Percentiles rank a stretch among this genome's conserved stretches.
These are phyloP conservation scores for Fusarium decemcellulare DNA, from an alignment of 2,329 filamentous ascomycete genomes.

Conservation along the genomic window DNA sequence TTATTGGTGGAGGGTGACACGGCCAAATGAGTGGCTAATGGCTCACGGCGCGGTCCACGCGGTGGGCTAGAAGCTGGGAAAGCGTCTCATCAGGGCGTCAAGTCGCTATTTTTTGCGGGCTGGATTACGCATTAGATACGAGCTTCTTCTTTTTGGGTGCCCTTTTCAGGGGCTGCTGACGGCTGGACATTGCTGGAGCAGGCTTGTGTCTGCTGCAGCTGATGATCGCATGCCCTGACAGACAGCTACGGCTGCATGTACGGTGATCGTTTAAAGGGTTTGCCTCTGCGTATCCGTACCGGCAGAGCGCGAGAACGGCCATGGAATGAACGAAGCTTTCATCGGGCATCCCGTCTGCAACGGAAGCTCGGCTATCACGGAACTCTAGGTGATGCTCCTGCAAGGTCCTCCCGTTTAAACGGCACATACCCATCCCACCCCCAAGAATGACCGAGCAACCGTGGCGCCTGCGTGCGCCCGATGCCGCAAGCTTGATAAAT, in stretches of 20 bases:
- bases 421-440: not conserved
- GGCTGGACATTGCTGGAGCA: not conserved
- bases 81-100: conserved; percentile 27
- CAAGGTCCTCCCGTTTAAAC: conserved; percentile 18
- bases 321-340: conserved; percentile 7
- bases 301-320: no score
- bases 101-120: conserved; percentile 27
- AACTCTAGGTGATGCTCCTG: conserved; percentile 11
- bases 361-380: conserved; percentile 9
- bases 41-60: conserved; percentile 4
- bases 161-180: conserved; percentile 23
- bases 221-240: not conserved
- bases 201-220: no score
- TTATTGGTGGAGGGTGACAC: conserved; percentile 38
- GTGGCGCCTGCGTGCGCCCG: conserved; percentile 8
- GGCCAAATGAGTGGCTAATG: conserved; percentile 30
- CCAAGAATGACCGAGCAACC: no score
- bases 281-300: no score
- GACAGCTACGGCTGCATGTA: not conserved
- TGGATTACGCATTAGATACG: conserved; percentile 32
- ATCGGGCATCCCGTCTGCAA: not conserved
- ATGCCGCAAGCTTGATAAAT: conserved; percentile 22
- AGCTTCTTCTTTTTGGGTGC: conserved; percentile 3
- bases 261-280: no score
- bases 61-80: conserved; percentile 22